Percentiles rank a stretch among this genome's conserved stretches.
Conservation (phyloP, 2,329 filamentous ascomycete genomes). For the Xylaria sp. region DNA sequence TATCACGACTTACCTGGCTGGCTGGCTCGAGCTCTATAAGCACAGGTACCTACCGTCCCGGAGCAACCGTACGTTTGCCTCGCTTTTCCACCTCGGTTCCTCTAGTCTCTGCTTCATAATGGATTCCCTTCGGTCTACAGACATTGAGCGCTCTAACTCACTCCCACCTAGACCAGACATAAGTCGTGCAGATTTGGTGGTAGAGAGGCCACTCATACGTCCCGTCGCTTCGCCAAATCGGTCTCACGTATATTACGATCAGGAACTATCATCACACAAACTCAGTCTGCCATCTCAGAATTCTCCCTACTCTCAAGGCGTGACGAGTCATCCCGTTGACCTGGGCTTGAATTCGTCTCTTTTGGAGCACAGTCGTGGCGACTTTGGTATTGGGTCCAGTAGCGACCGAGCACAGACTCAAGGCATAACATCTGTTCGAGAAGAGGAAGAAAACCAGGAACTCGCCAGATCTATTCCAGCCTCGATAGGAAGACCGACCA, state of each 20-base stretch:
- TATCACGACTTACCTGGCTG: conserved; percentile 27
- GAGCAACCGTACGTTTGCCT: conserved; percentile 46
- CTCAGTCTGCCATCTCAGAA: conserved; percentile 16
- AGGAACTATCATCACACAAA: conserved; percentile 26
- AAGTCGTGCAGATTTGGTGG: conserved; percentile 47
- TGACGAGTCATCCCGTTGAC: conserved; percentile 35
- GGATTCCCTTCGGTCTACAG: conserved; percentile 46
- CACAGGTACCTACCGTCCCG: conserved; percentile 20
- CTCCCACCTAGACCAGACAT: conserved; percentile 51
- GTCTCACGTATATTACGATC: conserved; percentile 31
- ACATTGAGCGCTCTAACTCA: conserved; percentile 51
- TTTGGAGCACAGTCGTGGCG: conserved; percentile 21
- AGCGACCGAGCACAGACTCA: conserved; percentile 40
- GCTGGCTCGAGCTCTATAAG: conserved; percentile 14
- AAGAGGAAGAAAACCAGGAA: conserved; percentile 51
- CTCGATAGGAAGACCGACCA: conserved; percentile 45
- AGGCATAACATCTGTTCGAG: conserved; percentile 45
- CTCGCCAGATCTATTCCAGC: conserved; percentile 39
- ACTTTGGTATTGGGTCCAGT: conserved; percentile 48
- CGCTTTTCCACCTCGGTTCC: conserved; percentile 41
- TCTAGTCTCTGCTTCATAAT: conserved; percentile 42
- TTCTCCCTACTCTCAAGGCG: conserved; percentile 39
- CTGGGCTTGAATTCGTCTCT: conserved; percentile 16
- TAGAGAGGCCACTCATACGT: conserved; percentile 35
- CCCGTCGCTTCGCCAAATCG: conserved; percentile 44